A percentile compares a stretch with the other conserved stretches of the same genome.
These are phyloP conservation scores for Cladophialophora chaetospira DNA, from an alignment of 2,329 filamentous ascomycete genomes.

Conservation along the genomic window DNA sequence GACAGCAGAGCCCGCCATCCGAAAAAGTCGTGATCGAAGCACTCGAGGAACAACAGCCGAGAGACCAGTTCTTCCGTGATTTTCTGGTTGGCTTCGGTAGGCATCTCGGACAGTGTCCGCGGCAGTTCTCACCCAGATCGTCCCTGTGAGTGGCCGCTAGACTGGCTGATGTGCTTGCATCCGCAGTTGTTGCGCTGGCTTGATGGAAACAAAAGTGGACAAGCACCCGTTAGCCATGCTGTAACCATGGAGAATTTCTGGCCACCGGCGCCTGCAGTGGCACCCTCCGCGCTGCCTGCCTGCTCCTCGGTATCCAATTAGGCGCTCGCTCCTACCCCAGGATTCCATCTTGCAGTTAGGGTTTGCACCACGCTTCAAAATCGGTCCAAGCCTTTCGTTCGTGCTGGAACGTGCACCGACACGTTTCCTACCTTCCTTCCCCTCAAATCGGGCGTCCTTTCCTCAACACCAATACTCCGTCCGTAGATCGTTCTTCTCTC, in stretches of 20 bases:
- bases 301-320: conserved; percentile 12
- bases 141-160: background rate
- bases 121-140: background rate
- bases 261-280: background rate
- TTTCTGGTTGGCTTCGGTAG: conserved; percentile 4
- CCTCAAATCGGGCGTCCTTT: conserved; percentile 1
- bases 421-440: conserved; percentile 14
- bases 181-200: conserved; percentile 5
- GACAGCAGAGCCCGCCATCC: background rate
- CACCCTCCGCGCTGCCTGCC: conserved; percentile 4
- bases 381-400: conserved; percentile 10
- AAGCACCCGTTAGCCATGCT: background rate
- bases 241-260: conserved; percentile 3
- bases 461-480: background rate
- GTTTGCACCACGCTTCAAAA: conserved; percentile 3
- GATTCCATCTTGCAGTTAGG: conserved; percentile 10
- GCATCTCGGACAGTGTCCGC: background rate
- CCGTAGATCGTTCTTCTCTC: background rate
- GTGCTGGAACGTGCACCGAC: too few species aligned
- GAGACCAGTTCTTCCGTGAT: background rate
- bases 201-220: conserved; percentile 3
- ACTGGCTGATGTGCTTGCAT: background rate
- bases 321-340: background rate
- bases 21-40: too few species aligned
- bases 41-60: background rate